A percentile compares a stretch with the other conserved stretches of the same genome.
Conservation (phyloP, 257 asterid species). For the Nicotiana undulata region DNA sequence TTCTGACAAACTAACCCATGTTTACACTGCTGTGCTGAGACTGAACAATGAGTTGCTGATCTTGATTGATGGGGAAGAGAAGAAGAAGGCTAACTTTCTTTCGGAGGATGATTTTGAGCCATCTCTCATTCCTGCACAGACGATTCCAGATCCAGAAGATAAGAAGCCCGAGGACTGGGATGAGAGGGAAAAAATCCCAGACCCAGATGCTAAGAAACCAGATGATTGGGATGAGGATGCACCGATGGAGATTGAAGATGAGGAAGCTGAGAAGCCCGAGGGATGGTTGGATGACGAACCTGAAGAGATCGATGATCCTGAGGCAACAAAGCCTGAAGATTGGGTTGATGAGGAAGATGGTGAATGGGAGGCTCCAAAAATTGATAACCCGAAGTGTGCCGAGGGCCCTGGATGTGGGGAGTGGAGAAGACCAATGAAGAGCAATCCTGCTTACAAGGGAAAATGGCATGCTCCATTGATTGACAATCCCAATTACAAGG, state of each 20-base stretch:
- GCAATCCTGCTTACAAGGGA: constrained; percentile 88
- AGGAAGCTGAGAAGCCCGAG: constrained; percentile 87
- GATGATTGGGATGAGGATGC: constrained; percentile 98
- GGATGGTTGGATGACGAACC: constrained; percentile 99
- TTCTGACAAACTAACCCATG: constrained; percentile 83
- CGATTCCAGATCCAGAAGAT: constrained; percentile 96
- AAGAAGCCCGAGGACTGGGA: constrained; percentile 98
- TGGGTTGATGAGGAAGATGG: constrained; percentile 99
- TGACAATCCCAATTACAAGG: constrained; percentile 88
- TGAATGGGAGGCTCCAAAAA: constrained; percentile 91
- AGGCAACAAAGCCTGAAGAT: constrained; percentile 85
- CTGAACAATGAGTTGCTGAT: constrained; percentile 64
- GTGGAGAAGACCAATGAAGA: constrained; percentile 87
- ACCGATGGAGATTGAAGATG: constrained; percentile 82
- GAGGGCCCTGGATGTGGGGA: constrained; percentile 95
- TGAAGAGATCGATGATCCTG: constrained; percentile 92
- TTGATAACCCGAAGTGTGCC: constrained; percentile 69
- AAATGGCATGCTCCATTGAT: constrained; percentile 82
- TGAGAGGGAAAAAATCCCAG: constrained; percentile 84
- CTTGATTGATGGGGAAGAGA: constrained; percentile 93
- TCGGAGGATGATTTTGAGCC: constrained; percentile 78
- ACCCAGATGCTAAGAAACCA: constrained; percentile 82
- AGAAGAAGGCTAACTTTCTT: constrained; percentile 71
- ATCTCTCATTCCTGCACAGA: constrained; percentile 68
- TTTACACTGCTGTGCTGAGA: constrained; percentile 77